These are phyloP conservation scores for Wallacemonas sp. DNA, from an alignment of 208 protist genomes.

Conservation along the genomic window DNA sequence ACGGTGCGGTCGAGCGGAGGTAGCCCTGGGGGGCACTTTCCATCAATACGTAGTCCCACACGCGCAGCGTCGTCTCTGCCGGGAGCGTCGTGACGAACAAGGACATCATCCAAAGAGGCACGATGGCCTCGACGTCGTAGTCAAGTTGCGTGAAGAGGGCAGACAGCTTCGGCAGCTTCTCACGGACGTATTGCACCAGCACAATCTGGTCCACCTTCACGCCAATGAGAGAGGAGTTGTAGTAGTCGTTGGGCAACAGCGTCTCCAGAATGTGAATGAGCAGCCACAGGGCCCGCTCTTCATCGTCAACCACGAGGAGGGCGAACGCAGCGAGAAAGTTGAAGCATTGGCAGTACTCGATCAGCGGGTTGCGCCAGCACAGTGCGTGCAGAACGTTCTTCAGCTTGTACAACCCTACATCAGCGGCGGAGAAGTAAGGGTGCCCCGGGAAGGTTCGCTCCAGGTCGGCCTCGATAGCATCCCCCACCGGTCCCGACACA, in stretches of 20 bases:
- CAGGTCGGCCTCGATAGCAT: conserved; percentile 63
- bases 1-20: neutral
- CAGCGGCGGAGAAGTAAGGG: conserved; percentile 62
- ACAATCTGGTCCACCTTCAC: conserved; percentile 70
- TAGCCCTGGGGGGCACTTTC: neutral
- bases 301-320: conserved; percentile 66
- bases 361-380: conserved; percentile 76
- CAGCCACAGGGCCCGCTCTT: conserved; percentile 69
- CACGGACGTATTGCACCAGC: conserved; percentile 34
- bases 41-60: conserved; percentile 73
- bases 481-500: conserved; percentile 30
- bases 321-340: conserved; percentile 69
- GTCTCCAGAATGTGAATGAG: conserved; percentile 54
- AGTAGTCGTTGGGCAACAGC: conserved; percentile 76
- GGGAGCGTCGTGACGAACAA: conserved; percentile 73
- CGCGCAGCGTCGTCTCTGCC: conserved; percentile 36
- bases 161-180: conserved; percentile 48
- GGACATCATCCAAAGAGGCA: conserved; percentile 69
- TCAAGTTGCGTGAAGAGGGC: conserved; percentile 27
- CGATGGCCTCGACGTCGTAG: conserved; percentile 52
- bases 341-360: conserved; percentile 83
- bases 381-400: conserved; percentile 70
- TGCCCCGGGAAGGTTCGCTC: conserved; percentile 71
- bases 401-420: conserved; percentile 56
- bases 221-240: conserved; percentile 54